A percentile compares a stretch with the other conserved stretches of the same genome.
These are phyloP conservation scores for Gyrodon lividus DNA, from an alignment of 768 basidiomycete genomes.

Conservation along the genomic window DNA sequence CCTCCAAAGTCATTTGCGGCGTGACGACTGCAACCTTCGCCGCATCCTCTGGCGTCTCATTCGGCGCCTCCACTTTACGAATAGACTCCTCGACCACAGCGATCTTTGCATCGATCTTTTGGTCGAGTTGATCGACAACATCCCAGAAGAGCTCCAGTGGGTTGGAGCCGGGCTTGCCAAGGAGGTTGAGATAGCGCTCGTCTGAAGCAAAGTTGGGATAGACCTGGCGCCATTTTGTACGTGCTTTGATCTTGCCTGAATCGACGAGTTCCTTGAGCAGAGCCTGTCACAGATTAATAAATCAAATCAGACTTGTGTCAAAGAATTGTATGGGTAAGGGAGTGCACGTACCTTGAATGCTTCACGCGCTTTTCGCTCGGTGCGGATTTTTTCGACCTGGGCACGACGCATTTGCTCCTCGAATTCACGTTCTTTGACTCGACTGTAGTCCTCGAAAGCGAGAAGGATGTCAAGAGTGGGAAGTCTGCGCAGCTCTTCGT, in stretches of 20 bases:
- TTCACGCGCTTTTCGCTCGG: constrained; percentile 87
- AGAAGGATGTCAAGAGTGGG: constrained; percentile 90
- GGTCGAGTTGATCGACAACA: constrained; percentile 81
- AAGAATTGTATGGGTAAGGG: not conserved
- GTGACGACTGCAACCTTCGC: constrained; percentile 37
- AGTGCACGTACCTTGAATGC: constrained; percentile 70
- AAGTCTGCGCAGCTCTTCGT: constrained; percentile 74
- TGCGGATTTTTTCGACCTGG: constrained; percentile 80
- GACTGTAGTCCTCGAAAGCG: constrained; percentile 92
- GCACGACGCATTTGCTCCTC: constrained; percentile 80
- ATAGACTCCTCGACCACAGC: constrained; percentile 63
- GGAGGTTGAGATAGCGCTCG: constrained; percentile 79
- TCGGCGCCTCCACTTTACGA: constrained; percentile 38
- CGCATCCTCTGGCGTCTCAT: constrained; percentile 31
- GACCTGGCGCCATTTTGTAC: constrained; percentile 89
- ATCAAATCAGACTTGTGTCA: not conserved
- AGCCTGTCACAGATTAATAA: constrained; percentile 40
- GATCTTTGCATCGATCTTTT: constrained; percentile 78
- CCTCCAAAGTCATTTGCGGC: constrained; percentile 64
- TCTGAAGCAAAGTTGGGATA: constrained; percentile 78
- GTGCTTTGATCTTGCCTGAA: constrained; percentile 67
- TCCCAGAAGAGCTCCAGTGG: constrained; percentile 98
- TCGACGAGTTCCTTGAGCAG: constrained; percentile 71
- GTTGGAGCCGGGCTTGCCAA: constrained; percentile 92
- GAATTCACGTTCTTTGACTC: constrained; percentile 86